phyloP scores from a whole-genome alignment of 257 asterid genomes.

The Fraxinus cuspidata region DNA sequence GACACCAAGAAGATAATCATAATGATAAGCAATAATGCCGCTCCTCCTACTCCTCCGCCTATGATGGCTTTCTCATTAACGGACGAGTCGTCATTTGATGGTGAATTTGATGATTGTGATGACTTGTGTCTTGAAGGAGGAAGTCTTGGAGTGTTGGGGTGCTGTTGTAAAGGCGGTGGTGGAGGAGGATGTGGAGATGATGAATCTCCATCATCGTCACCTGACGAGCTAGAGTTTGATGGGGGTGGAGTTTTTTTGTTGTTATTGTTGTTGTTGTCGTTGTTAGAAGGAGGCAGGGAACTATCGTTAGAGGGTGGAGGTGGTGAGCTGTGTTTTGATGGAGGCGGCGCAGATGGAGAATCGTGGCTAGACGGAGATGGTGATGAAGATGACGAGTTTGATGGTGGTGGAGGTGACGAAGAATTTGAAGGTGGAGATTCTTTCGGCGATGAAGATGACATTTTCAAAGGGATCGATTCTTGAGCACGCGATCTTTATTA shows the following conservation, averaged over 20 bases:
- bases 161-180: conserved; percentile 24
- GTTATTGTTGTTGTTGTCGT: conserved; percentile 10
- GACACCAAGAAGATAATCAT: conserved; percentile 43
- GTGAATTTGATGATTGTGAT: conserved; percentile 19
- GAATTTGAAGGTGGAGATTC: conserved; percentile 31
- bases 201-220: conserved; percentile 20
- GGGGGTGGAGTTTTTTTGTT: conserved; percentile 30
- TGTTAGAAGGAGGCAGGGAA: conserved; percentile 22
- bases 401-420: conserved; percentile 28
- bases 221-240: conserved; percentile 25
- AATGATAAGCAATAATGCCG: conserved; percentile 49
- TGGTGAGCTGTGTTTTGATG: conserved; percentile 10
- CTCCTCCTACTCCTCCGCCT: conserved; percentile 68
- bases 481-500: conserved; percentile 2
- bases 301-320: conserved; percentile 16
- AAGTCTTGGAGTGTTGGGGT: conserved; percentile 26
- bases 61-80: conserved; percentile 32
- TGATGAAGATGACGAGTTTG: background rate
- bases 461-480: conserved; percentile 10
- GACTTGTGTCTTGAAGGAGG: conserved; percentile 23
- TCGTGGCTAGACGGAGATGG: background rate
- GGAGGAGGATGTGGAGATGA: conserved; percentile 28
- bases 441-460: conserved; percentile 28
- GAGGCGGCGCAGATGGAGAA: conserved; percentile 1
- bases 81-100: conserved; percentile 24